Base-by-base conservation (phyloP, 768 basidiomycete species). In the Daedalea quercina region DNA sequence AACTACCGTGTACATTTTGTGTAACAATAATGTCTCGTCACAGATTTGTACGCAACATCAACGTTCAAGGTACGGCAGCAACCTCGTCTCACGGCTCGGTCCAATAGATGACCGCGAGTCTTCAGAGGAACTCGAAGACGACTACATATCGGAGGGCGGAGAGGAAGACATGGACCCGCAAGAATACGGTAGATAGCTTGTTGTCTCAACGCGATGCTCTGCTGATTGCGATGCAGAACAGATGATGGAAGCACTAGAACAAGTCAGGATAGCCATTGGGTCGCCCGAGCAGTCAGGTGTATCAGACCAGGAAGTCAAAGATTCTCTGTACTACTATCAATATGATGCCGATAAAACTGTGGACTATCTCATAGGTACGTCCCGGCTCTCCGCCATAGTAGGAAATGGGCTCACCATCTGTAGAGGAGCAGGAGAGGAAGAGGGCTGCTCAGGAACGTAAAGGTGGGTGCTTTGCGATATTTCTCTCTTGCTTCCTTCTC, bases 71-170 rank as follows among this genome's bases (percentile, higher is more conserved):
- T 85, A 44, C 25, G 68, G 11, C 53, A 45, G 31, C 3, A 19
- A 35, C 15, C 35, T 20, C 45, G n/a, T 26, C 31, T 9, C 23
- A 7, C 35, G 12, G 12, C 40, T 19, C 24, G 12, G 12, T 49
- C 34, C 24, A 6, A 4, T 34, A 46, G 45, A 53, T 50, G 51
- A 9, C 55, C 44, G 50, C 43, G 12, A 22, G 13, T 44, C 25
- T 56, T n/a, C 60, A 93, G 94, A 85, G 66, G 94, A 92, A 70
- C 76, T 94, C 58, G 85, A 93, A 44, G 93, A 94, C 60, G 83
- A 85, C 59, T 82, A 80, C 12, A 69, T 90, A 47, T 87, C 83
- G 20, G 87, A 90, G 62, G 87, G 81, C 34, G 85, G 76, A n/a
- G 87, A 85, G 41, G 84, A 85, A 44, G 83, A 87, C 24, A 77